Evolutionary conservation across 352 stramenopile genomes (phyloP), one percentile per base, ranked within the genome.

Genomic region (Globisporangium nodosum): DNA sequence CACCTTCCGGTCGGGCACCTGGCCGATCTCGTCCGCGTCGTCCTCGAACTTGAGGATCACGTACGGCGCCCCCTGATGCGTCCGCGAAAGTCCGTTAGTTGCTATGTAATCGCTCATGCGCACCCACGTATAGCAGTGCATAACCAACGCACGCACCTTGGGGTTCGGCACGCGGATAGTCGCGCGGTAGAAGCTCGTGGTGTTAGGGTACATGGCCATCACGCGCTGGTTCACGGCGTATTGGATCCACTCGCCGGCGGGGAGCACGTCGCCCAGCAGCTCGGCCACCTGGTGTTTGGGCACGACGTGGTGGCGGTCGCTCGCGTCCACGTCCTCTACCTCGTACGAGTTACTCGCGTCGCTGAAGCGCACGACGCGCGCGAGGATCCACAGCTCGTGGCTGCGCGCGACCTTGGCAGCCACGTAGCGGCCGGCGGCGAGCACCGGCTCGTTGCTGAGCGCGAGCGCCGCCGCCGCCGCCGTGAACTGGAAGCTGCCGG

Each of bases 191-290:
- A 99, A 99, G 53, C 81, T 97, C 16, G 96, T 99, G 15, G 96
- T 99, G 76, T 98, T 97, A 7, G 96, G 96, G 70, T 99, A 99
- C 69, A 99, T 97, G 48, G 96, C 96, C 89, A 99, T 97, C 40
- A 98, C 95, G 58, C 82, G 76, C 30, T 97, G 87, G 43, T 96
- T 90, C 52, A 97, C 89, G 16, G 66, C 65, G 63, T 88, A 92
- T 37, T 74, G 89, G 58, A 86, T 98, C 94, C 83, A 92, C 59
- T 76, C 68, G 52, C 66, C 66, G 47, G 77, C 59, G 0, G 65
- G 50, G 15, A 92, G 65, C 33, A 72, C 78, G 47, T 89, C 85
- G 12, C 96, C 76, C 3, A 92, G 90, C 24, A 98, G 77, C 49
- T 93, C 81, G 42, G 98, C 96, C 5, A 98, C 76, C 61, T 88